Evolutionary conservation across 2,329 filamentous ascomycete species (phyloP).

Genomic region (Pseudofabraea citricarpa): DNA sequence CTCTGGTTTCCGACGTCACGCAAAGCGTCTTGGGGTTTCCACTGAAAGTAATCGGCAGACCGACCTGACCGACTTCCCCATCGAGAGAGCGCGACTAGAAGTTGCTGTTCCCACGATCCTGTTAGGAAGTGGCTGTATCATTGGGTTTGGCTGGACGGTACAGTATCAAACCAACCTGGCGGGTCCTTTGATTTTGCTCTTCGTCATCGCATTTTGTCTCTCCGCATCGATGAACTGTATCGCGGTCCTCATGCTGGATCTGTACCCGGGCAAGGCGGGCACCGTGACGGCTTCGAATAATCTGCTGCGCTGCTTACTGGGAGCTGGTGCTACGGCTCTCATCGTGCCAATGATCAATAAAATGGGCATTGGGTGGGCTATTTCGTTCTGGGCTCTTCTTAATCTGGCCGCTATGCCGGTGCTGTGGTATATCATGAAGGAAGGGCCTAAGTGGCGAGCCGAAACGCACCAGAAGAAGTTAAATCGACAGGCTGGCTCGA

Average conservation of each 20-base stretch:
- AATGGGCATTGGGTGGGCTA: conserved; percentile 4
- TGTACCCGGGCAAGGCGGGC: conserved; percentile 2
- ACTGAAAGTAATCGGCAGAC: conserved; percentile 48
- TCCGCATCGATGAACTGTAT: conserved; percentile 1
- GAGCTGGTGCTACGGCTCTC: conserved; percentile 1
- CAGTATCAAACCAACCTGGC: not conserved
- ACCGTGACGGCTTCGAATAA: conserved; percentile 6
- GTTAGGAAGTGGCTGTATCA: conserved; percentile 20
- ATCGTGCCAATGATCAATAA: conserved; percentile 2
- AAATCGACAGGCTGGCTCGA: too few species aligned
- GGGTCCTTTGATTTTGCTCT: conserved; percentile 1
- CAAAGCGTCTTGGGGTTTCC: conserved; percentile 51
- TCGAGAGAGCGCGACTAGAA: conserved; percentile 38
- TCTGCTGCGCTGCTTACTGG: conserved; percentile 5
- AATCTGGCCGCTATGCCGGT: not conserved
- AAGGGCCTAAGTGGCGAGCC: conserved; percentile 3
- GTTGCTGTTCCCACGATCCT: conserved; percentile 46
- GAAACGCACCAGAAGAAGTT: too few species aligned
- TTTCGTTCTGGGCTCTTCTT: conserved; percentile 1
- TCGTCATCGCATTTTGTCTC: not conserved
- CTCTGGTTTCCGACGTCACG: conserved; percentile 64
- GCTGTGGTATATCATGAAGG: conserved; percentile 3
- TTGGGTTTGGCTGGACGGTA: conserved; percentile 12
- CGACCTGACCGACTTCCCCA: conserved; percentile 23
- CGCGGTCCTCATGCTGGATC: conserved; percentile 1